These are phyloP conservation scores for Pseudofabraea citricarpa DNA, from an alignment of 2,329 filamentous ascomycete species.

Conservation along the genomic window DNA sequence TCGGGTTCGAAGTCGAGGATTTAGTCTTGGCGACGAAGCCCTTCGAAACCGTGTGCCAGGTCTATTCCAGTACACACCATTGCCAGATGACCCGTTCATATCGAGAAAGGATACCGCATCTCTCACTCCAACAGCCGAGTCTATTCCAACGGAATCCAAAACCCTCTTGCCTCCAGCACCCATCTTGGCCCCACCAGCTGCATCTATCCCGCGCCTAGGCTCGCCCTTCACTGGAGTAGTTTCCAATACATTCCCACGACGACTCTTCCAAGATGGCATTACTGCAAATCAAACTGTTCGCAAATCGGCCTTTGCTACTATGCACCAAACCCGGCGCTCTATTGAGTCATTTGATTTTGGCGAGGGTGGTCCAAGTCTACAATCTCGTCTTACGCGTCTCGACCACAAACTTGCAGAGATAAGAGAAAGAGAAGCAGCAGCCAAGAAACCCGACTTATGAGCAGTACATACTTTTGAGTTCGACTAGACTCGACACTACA, in stretches of 20 bases:
- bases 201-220: slow-evolving; percentile 41
- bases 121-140: neutral
- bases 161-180: too few relatives aligned
- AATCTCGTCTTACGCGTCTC: slow-evolving; percentile 21
- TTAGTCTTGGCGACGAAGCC: slow-evolving; percentile 27
- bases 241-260: slow-evolving; percentile 55
- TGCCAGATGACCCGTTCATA: slow-evolving; percentile 4
- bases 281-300: slow-evolving; percentile 25
- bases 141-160: slow-evolving; percentile 1
- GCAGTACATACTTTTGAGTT: neutral
- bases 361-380: slow-evolving; percentile 16
- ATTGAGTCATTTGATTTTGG: slow-evolving; percentile 28
- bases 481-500: neutral
- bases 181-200: slow-evolving; percentile 28
- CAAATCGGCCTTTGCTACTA: slow-evolving; percentile 50
- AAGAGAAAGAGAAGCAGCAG: slow-evolving; percentile 16
- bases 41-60: slow-evolving; percentile 14
- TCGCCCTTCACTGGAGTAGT: slow-evolving; percentile 51
- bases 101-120: neutral
- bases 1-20: slow-evolving; percentile 27
- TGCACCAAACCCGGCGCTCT: slow-evolving; percentile 40
- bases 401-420: slow-evolving; percentile 24
- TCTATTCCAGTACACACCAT: slow-evolving; percentile 13
- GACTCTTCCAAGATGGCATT: slow-evolving; percentile 36
- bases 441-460: neutral